These are phyloP conservation scores for Leersia perrieri DNA, from an alignment of 176 grass and related monocot species.

Conservation along the genomic window DNA sequence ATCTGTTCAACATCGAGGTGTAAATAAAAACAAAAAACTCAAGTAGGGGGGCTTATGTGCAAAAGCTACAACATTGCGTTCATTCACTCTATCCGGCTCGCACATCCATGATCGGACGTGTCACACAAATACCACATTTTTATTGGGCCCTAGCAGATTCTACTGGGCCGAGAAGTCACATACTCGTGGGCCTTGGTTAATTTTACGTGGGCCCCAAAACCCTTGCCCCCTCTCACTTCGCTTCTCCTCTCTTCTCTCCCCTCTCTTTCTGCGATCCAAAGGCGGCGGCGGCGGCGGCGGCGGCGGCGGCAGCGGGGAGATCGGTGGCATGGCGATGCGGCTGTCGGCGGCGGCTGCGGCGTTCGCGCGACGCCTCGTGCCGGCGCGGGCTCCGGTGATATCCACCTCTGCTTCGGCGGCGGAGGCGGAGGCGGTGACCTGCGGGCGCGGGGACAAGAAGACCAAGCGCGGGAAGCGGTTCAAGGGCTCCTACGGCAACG, in stretches of 20 bases:
- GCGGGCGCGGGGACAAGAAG: constrained; percentile 95
- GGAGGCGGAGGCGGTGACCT: constrained; percentile 55
- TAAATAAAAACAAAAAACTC: too few species aligned
- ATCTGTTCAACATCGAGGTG: too few species aligned
- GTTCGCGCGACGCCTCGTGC: constrained; percentile 38
- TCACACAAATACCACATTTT: background rate
- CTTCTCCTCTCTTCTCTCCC: background rate
- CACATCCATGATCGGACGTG: too few species aligned
- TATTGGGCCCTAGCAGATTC: background rate
- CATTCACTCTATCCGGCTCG: background rate
- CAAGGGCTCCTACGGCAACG: constrained; percentile 94
- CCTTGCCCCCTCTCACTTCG: background rate
- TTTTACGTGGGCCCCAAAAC: constrained; percentile 6
- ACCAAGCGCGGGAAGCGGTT: constrained; percentile 97
- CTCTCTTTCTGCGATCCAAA: constrained; percentile 1
- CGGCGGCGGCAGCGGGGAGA: background rate
- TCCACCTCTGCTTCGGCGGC: constrained; percentile 14
- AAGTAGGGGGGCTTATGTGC: background rate
- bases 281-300: constrained; percentile 44
- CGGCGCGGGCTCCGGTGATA: constrained; percentile 18
- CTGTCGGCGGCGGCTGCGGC: constrained; percentile 40
- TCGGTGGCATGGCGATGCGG: constrained; percentile 59
- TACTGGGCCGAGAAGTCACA: background rate
- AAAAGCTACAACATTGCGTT: background rate
- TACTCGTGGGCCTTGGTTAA: background rate